A percentile compares a stretch with the other conserved stretches of the same genome.
phyloP scores from a whole-genome alignment of 805 yeast genomes.

The Yarrowia sp. region DNA sequence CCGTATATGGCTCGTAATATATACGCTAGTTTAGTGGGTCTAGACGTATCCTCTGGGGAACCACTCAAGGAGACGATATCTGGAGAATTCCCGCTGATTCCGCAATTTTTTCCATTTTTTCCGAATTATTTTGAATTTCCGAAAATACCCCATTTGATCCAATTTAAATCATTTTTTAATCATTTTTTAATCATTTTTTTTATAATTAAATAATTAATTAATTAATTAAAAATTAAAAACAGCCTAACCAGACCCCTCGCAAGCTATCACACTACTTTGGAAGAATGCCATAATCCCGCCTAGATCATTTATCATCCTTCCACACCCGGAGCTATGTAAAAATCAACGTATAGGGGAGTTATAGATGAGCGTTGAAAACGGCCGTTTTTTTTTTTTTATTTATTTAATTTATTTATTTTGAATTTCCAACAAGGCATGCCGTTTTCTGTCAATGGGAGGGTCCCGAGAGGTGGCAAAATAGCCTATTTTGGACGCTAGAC shows the following conservation, averaged over 20 bases:
- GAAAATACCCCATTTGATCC: no score
- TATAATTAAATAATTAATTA: no score
- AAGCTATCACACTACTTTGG: not conserved
- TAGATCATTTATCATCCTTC: conserved; percentile 8
- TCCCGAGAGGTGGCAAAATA: not conserved
- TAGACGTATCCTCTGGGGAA: no score
- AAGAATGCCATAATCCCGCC: conserved; percentile 7
- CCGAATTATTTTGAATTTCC: not conserved
- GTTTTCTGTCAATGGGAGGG: not conserved
- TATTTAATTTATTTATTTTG: not conserved
- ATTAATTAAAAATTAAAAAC: not conserved
- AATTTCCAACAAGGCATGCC: not conserved
- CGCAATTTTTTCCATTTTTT: not conserved
- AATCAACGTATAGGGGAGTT: not conserved
- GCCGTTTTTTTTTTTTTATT: not conserved
- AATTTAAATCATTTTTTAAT: no score
- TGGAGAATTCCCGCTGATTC: no score
- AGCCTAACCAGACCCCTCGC: conserved; percentile 6
- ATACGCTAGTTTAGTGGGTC: not conserved
- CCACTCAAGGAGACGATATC: no score
- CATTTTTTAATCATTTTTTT: no score
- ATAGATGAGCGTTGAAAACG: not conserved
- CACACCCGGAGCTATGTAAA: not conserved
- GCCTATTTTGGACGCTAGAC: not conserved
- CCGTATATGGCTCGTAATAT: conserved; percentile 1